Conservation (phyloP, 1,284 basidiomycete genomes). For the Heterobasidion occidentale region DNA sequence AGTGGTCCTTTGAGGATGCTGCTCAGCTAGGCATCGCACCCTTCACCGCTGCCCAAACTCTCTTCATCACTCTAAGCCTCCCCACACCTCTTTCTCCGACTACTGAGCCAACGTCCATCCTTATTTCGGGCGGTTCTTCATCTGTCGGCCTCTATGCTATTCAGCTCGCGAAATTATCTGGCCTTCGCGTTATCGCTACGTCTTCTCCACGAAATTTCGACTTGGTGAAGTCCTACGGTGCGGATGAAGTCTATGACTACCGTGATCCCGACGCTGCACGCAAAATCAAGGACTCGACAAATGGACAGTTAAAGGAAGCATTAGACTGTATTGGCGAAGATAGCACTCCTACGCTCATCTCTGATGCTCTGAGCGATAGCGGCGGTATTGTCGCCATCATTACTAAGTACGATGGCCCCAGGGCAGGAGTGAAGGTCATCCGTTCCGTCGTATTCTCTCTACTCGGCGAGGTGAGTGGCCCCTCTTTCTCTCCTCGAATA, state of each 20-base stretch:
- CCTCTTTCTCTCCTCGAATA: background rate
- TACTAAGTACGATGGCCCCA: background rate
- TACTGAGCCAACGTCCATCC: constrained; percentile 13
- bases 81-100: constrained; percentile 15
- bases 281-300: constrained; percentile 7
- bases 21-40: constrained; percentile 22
- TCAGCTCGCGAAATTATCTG: constrained; percentile 30
- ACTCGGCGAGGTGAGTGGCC: background rate
- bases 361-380: background rate
- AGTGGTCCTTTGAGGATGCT: constrained; percentile 22
- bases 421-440: background rate
- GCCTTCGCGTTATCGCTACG: constrained; percentile 30
- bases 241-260: constrained; percentile 30
- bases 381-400: constrained; percentile 3
- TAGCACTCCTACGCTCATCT: background rate
- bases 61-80: constrained; percentile 18
- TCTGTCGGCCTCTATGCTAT: constrained; percentile 29
- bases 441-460: background rate
- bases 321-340: constrained; percentile 4
- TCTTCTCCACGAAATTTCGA: constrained; percentile 26
- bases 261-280: constrained; percentile 16
- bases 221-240: constrained; percentile 25
- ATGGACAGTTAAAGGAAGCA: constrained; percentile 2
- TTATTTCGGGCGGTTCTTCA: constrained; percentile 29
- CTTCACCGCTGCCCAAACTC: constrained; percentile 19